Percentiles rank a stretch among this genome's conserved stretches.
Evolutionary conservation across 352 stramenopile genomes (phyloP).

Genomic region (Pythium biforme): DNA sequence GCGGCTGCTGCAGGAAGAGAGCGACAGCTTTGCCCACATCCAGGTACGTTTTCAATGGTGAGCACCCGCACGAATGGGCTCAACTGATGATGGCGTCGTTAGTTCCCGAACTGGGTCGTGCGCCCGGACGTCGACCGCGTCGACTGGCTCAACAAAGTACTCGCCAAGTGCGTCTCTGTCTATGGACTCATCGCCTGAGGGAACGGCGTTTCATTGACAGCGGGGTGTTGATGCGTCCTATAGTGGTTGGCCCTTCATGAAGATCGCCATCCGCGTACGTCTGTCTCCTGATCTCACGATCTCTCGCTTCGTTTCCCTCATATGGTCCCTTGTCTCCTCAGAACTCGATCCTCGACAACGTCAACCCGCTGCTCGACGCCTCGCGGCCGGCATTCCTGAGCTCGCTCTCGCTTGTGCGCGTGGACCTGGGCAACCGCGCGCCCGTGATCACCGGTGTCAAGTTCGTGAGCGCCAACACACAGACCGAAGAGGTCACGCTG

Average conservation of each 20-base stretch:
- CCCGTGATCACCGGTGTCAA: slow-evolving; percentile 74
- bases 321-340: slow-evolving; percentile 16
- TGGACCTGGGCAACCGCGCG: slow-evolving; percentile 55
- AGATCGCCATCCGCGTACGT: slow-evolving; percentile 66
- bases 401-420: slow-evolving; percentile 50
- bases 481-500: slow-evolving; percentile 65
- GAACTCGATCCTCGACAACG: slow-evolving; percentile 58
- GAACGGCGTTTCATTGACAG: background rate
- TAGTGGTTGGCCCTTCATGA: slow-evolving; percentile 73
- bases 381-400: slow-evolving; percentile 67
- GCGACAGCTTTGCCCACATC: slow-evolving; percentile 32
- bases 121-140: slow-evolving; percentile 69
- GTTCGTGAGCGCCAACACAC: slow-evolving; percentile 53
- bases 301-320: background rate
- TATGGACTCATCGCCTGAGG: background rate
- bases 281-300: background rate
- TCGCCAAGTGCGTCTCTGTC: slow-evolving; percentile 35
- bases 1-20: slow-evolving; percentile 27
- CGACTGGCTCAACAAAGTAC: slow-evolving; percentile 79
- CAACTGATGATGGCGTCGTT: no score
- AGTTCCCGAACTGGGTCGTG: slow-evolving; percentile 57
- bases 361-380: slow-evolving; percentile 65
- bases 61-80: no score
- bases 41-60: no score
- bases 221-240: slow-evolving; percentile 1